Percentiles rank a stretch among this genome's conserved stretches.
phyloP scores from a whole-genome alignment of 768 basidiomycete species.

The Serendipita sp. region DNA sequence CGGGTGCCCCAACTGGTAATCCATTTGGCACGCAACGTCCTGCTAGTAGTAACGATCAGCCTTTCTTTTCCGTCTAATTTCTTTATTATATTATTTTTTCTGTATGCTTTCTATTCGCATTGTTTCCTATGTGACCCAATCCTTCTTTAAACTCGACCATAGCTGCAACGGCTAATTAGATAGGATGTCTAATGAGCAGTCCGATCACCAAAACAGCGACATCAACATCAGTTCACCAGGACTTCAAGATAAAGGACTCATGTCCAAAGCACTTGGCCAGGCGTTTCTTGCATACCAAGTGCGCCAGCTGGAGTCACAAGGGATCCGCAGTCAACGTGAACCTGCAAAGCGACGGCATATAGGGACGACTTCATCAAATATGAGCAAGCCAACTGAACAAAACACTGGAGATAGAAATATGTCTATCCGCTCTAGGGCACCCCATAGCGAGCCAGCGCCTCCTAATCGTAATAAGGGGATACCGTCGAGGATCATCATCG shows the following conservation, averaged over 20 bases:
- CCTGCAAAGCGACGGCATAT: too few relatives aligned
- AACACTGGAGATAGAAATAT: too few relatives aligned
- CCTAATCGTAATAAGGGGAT: neutral
- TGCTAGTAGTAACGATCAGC: conserved; percentile 44
- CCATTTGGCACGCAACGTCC: conserved; percentile 38
- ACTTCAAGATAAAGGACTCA: conserved; percentile 24
- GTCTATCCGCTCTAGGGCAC: neutral
- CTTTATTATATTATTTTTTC: neutral
- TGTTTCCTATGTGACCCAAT: neutral
- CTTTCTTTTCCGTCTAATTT: conserved; percentile 60
- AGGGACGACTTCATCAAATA: too few relatives aligned
- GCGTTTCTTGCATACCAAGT: conserved; percentile 80
- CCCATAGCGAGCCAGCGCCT: neutral
- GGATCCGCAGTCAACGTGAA: neutral
- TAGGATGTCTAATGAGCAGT: neutral
- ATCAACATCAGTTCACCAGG: neutral
- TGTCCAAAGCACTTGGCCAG: conserved; percentile 76
- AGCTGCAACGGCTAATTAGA: neutral
- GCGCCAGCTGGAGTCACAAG: conserved; percentile 61
- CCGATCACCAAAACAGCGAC: neutral
- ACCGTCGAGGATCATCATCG: conserved; percentile 36
- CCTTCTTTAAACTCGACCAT: neutral
- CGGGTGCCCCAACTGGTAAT: conserved; percentile 26
- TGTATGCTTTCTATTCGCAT: neutral
- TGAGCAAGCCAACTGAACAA: too few relatives aligned